A percentile compares a stretch with the other conserved stretches of the same genome.
Conservation (phyloP, 2,329 filamentous ascomycete genomes). For the Pleoardoris graminearum region DNA sequence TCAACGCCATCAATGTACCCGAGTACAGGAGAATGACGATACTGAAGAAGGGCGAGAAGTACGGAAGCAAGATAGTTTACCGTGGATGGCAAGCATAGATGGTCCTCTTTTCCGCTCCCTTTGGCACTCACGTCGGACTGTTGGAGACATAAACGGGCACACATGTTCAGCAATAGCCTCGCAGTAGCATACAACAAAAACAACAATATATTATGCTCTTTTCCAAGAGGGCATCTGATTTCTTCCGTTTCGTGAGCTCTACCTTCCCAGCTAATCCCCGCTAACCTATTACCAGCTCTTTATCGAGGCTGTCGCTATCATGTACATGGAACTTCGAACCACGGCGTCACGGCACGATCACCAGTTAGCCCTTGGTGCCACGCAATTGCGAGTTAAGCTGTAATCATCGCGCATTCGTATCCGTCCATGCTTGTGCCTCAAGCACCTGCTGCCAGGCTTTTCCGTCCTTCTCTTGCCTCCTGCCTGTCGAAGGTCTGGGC, state of each 20-base stretch:
- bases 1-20: conserved; percentile 82
- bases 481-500: neutral
- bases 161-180: neutral
- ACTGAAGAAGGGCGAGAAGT: conserved; percentile 82
- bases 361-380: too few relatives aligned
- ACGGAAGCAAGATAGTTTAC: conserved; percentile 81
- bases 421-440: too few relatives aligned
- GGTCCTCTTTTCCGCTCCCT: neutral
- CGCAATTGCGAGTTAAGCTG: too few relatives aligned
- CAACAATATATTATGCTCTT: neutral
- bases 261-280: too few relatives aligned
- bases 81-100: conserved; percentile 70
- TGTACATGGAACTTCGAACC: too few relatives aligned
- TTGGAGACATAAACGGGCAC: neutral
- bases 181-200: neutral
- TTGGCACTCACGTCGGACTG: neutral
- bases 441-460: neutral
- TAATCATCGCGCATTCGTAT: too few relatives aligned
- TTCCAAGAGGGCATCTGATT: too few relatives aligned
- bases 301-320: too few relatives aligned
- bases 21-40: conserved; percentile 79
- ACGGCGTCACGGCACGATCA: too few relatives aligned
- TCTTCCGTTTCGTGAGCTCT: too few relatives aligned
- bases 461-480: neutral
- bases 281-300: too few relatives aligned